Conservation (phyloP, 768 basidiomycete genomes). For the Hygrocybe coccinea region DNA sequence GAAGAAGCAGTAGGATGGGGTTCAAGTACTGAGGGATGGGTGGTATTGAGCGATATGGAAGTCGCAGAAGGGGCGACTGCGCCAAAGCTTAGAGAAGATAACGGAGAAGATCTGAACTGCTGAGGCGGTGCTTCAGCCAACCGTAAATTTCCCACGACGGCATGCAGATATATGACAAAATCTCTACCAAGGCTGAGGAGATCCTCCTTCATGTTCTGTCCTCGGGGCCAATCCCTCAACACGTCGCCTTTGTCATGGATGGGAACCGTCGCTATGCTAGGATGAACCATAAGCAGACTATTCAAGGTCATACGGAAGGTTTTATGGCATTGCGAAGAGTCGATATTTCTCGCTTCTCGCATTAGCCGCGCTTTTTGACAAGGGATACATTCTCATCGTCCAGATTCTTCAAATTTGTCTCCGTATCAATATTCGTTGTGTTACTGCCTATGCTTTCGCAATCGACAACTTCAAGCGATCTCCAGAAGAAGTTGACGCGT, state of each 20-base stretch:
- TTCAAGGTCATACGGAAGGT: constrained; percentile 80
- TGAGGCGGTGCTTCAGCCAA: too few species aligned
- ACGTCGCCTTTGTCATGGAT: constrained; percentile 97
- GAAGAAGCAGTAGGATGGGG: too few species aligned
- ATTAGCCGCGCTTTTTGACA: too few species aligned
- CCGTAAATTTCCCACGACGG: too few species aligned
- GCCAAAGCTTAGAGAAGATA: too few species aligned
- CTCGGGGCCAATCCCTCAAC: constrained; percentile 79
- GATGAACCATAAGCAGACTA: constrained; percentile 54
- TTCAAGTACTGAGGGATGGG: too few species aligned
- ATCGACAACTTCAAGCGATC: constrained; percentile 95
- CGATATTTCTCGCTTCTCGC: constrained; percentile 31
- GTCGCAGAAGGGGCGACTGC: too few species aligned
- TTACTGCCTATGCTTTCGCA: constrained; percentile 95
- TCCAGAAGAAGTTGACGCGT: constrained; percentile 75
- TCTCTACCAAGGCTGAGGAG: constrained; percentile 35
- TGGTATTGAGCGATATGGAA: too few species aligned
- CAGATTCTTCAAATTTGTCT: constrained; percentile 86
- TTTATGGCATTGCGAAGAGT: constrained; percentile 78
- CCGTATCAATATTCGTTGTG: constrained; percentile 70
- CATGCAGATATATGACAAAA: constrained; percentile 22
- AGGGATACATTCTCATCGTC: not conserved
- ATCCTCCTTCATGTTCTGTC: constrained; percentile 63
- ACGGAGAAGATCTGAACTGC: too few species aligned
- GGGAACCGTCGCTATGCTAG: constrained; percentile 91